Base-by-base conservation (phyloP, 257 asterid genomes). In the Solanum neorickii region DNA sequence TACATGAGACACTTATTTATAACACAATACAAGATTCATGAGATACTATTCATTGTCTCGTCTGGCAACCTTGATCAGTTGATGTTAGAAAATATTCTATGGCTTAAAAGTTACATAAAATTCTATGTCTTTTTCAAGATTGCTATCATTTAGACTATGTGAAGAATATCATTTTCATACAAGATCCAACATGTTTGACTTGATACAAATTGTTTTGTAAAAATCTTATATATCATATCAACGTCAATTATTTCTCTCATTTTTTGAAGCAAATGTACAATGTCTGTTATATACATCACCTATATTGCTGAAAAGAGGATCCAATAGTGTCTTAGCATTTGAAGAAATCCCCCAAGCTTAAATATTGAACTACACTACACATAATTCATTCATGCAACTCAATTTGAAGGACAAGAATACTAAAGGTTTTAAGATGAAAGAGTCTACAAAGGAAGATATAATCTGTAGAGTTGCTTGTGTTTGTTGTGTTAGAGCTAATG, bases 221-320 rank as follows among this genome's bases (percentile, higher is more conserved):
- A 29, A 41, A 69, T 14, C 7, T 35, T 35, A 69, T 69, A 14
- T 69, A 7, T 6, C 52, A 39, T 21, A 75, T 37, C 49, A 20
- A 7, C 27, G 3, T 46, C 2, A 4, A 41, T 21, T 39, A 23
- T 21, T 33, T 39, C 33, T 75, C 33, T 12, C 13, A 76, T 1
- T 18, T 23, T 73, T 35, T 0, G 0, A 74, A 72, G 47, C 23
- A 49, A 3, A 2, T 39, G 62, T 39, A 59, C 8, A 25, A 44
- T 12, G 16, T 46, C 47, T n/a, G 60, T 49, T 33, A 41, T 6
- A 37, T 42, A 72, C 29, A n/a, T 35, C 84, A 87, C 98, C 91
- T 93, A 95, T 98, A 90, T 94, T 93, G 87, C 46, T 91, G 91
- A 97, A 97, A 27, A 94, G 92, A 37, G 99, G 98, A 92, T 94